These are phyloP conservation scores for Populus hybrid DNA, from an alignment of 441 rosid genomes.

Conservation along the genomic window DNA sequence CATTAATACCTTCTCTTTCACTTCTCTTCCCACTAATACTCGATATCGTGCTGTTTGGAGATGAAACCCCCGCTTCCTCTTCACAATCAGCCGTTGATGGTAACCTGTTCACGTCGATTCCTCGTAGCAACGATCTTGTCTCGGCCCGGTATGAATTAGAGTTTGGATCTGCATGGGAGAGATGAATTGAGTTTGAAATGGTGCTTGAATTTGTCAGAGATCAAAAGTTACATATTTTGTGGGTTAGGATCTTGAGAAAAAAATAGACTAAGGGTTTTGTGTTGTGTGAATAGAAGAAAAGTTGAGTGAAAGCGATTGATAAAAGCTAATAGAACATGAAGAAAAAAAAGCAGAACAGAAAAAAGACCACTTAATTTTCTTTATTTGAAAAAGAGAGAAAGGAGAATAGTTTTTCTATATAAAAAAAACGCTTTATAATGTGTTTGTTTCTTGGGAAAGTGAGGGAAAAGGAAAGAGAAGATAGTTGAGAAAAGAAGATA, in stretches of 20 bases:
- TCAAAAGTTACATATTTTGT: not conserved
- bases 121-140: conserved; percentile 53
- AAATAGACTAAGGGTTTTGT: not conserved
- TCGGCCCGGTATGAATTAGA: conserved; percentile 51
- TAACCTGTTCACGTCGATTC: conserved; percentile 83
- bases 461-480: not conserved
- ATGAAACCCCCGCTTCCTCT: conserved; percentile 81
- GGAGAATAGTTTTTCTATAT: not conserved
- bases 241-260: conserved; percentile 1
- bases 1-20: conserved; percentile 63
- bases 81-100: conserved; percentile 63
- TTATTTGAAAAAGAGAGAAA: conserved; percentile 3
- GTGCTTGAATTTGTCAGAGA: not conserved
- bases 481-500: not conserved
- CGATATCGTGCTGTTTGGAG: conserved; percentile 87
- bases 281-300: not conserved
- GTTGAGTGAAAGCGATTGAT: conserved; percentile 18
- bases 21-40: conserved; percentile 85
- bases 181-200: not conserved
- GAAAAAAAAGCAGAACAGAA: not conserved
- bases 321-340: not conserved
- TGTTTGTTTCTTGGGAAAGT: conserved; percentile 18
- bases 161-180: conserved; percentile 59
- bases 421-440: no score
- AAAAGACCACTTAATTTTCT: conserved; percentile 4